Conservation (phyloP, 345 rosid species). For the Linum usitatissimum region DNA sequence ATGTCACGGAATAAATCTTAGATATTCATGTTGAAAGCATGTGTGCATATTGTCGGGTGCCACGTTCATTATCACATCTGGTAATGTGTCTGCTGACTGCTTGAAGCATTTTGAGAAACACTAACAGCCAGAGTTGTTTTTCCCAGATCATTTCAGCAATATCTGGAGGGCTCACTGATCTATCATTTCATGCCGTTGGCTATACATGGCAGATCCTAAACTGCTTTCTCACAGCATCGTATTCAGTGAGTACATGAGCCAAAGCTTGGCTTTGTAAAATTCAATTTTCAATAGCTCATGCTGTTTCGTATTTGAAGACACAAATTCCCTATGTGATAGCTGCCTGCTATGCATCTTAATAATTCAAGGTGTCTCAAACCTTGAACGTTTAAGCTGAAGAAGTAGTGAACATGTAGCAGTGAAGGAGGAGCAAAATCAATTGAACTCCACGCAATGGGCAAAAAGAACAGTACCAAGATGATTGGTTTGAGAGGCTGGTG, state of each 20-base stretch:
- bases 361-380: too few relatives aligned
- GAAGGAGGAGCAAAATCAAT: not conserved
- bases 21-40: too few relatives aligned
- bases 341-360: too few relatives aligned
- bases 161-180: slow-evolving; percentile 94
- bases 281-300: too few relatives aligned
- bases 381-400: too few relatives aligned
- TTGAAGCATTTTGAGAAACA: too few relatives aligned
- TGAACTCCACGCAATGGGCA: not conserved
- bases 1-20: too few relatives aligned
- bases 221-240: slow-evolving; percentile 88
- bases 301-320: too few relatives aligned
- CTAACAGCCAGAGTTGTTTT: not conserved
- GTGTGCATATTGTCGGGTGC: too few relatives aligned
- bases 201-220: slow-evolving; percentile 88
- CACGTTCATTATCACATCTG: not conserved
- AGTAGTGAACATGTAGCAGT: too few relatives aligned
- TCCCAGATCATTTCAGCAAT: slow-evolving; percentile 84
- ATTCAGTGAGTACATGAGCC: slow-evolving; percentile 58
- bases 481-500: not conserved
- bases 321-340: too few relatives aligned
- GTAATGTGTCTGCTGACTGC: not conserved
- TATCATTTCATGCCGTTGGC: slow-evolving; percentile 79
- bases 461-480: not conserved
- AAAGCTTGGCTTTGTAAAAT: not conserved